phyloP scores from a whole-genome alignment of 176 grass and related monocot genomes.

The Otatea glauca region DNA sequence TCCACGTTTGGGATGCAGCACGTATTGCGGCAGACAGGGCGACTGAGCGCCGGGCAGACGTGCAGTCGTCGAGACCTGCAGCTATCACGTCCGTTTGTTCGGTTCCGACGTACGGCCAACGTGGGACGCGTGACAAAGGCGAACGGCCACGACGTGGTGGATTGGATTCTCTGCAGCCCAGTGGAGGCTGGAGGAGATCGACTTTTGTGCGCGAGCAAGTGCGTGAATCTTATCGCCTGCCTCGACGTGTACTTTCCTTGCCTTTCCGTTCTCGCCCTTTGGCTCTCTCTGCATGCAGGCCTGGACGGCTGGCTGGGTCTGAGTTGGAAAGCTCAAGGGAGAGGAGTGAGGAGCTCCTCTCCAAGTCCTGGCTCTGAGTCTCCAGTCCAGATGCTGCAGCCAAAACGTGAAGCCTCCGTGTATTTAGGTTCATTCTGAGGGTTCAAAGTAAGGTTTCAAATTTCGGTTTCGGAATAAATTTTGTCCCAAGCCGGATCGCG shows the following conservation, averaged over 20 bases:
- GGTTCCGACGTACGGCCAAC: neutral
- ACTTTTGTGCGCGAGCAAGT: neutral
- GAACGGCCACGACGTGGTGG: neutral
- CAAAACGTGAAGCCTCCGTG: too few relatives aligned
- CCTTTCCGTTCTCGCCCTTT: neutral
- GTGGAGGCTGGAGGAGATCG: neutral
- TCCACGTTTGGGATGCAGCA: too few relatives aligned
- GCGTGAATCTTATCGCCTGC: neutral
- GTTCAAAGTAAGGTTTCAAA: too few relatives aligned
- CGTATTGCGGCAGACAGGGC: too few relatives aligned
- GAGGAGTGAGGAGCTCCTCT: too few relatives aligned
- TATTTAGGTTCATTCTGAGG: too few relatives aligned
- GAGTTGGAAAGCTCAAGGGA: slow-evolving; percentile 5
- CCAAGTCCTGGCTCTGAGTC: too few relatives aligned
- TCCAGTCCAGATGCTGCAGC: too few relatives aligned
- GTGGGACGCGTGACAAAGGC: neutral
- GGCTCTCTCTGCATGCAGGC: too few relatives aligned
- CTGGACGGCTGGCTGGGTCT: neutral
- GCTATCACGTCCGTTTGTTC: neutral
- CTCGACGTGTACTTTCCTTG: neutral
- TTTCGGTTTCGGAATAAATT: too few relatives aligned
- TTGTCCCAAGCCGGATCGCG: too few relatives aligned
- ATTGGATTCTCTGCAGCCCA: neutral
- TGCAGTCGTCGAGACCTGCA: neutral
- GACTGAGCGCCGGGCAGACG: too few relatives aligned